These are phyloP conservation scores for Pichia sp. DNA, from an alignment of 1,139 yeast genomes.

Conservation along the genomic window DNA sequence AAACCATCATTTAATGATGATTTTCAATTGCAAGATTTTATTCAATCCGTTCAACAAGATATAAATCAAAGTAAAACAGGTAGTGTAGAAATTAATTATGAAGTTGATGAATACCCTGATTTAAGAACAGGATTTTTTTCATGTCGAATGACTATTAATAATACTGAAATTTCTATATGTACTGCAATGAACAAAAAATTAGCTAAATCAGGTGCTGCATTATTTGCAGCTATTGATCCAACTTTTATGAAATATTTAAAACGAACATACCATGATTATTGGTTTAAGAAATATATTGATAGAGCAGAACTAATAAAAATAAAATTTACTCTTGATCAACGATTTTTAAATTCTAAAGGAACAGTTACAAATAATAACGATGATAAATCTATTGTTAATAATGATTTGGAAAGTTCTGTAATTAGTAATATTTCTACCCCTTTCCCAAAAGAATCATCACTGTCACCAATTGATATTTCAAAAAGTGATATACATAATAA, in stretches of 20 bases:
- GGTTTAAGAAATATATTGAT: constrained; percentile 11
- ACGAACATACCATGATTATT: constrained; percentile 5
- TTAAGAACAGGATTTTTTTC: constrained; percentile 6
- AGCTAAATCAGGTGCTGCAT: constrained; percentile 16
- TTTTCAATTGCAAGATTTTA: constrained; percentile 4
- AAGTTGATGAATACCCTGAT: constrained; percentile 3
- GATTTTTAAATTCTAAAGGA: background rate
- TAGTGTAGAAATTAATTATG: constrained; percentile 1
- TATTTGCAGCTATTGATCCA: constrained; percentile 11
- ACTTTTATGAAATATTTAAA: constrained; percentile 4
- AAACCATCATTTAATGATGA: background rate
- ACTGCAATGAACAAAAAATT: constrained; percentile 15
- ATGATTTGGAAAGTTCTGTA: background rate
- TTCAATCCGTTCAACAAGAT: constrained; percentile 14
- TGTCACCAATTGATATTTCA: background rate
- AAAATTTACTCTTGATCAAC: background rate
- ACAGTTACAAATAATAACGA: background rate
- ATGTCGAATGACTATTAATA: constrained; percentile 6
- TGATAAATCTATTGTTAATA: background rate
- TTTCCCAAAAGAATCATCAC: background rate
- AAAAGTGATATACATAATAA: background rate
- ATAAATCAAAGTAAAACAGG: constrained; percentile 9
- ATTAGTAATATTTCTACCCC: too few relatives aligned
- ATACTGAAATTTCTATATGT: background rate
- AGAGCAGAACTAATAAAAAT: background rate